phyloP scores from a whole-genome alignment of 2,329 filamentous ascomycete genomes.

The Verticillium isaacii region DNA sequence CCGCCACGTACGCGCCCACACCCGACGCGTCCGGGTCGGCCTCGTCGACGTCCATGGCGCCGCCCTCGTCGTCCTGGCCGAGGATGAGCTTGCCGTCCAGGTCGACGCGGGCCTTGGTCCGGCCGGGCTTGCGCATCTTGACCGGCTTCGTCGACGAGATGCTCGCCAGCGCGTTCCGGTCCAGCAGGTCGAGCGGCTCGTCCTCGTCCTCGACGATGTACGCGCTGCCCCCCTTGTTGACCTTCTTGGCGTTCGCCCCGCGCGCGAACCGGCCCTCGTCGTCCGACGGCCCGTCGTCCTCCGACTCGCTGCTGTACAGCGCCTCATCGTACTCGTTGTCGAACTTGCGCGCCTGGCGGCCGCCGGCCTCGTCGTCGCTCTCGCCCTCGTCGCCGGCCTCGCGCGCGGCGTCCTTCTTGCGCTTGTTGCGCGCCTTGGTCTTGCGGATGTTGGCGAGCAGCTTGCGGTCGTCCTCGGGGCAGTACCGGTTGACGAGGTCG shows the following conservation, averaged over 20 bases:
- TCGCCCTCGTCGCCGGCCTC: conserved; percentile 54
- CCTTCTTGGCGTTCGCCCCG: conserved; percentile 33
- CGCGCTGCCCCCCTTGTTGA: conserved; percentile 57
- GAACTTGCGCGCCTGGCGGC: conserved; percentile 57
- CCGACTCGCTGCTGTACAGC: conserved; percentile 77
- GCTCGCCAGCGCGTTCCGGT: conserved; percentile 81
- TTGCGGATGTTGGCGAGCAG: conserved; percentile 93
- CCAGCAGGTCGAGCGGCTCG: conserved; percentile 90
- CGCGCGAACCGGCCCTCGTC: conserved; percentile 39
- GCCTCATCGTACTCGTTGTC: conserved; percentile 94
- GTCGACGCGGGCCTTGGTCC: conserved; percentile 64
- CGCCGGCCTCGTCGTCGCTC: conserved; percentile 43
- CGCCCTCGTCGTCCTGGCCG: conserved; percentile 49
- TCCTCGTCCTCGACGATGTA: conserved; percentile 95
- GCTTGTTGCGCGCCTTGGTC: conserved; percentile 84
- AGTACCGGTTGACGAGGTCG: conserved; percentile 71
- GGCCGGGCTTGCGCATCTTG: conserved; percentile 54
- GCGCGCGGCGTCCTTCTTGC: conserved; percentile 70
- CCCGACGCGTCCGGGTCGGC: conserved; percentile 46
- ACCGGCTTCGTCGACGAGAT: conserved; percentile 87
- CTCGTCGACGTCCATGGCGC: conserved; percentile 61
- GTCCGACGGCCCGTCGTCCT: conserved; percentile 45
- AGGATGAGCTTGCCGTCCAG: conserved; percentile 78
- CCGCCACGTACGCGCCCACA: conserved; percentile 65
- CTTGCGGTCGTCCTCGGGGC: conserved; percentile 83